Base-by-base conservation (phyloP, 2,329 filamentous ascomycete species). In the Penicillium vulpinum region DNA sequence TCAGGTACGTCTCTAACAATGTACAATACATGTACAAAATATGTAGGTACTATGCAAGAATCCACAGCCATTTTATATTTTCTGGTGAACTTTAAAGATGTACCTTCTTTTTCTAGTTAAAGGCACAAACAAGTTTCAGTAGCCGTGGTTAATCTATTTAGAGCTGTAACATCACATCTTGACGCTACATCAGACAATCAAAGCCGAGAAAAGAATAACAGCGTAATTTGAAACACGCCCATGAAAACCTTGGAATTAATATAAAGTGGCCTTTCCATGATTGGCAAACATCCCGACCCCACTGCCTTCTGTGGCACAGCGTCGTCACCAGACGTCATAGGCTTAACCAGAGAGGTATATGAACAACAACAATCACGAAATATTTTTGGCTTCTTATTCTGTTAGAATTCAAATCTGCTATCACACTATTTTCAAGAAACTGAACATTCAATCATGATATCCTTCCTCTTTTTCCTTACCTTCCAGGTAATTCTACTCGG, bases 261-360 rank as follows among this genome's bases (percentile, higher is more conserved):
- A 38, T 51, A 21, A 28, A 44, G n/a, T n/a, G 31, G 8, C 10
- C 22, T 24, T 28, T 26, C 3, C 15, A 10, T 54, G 43, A 54
- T 54, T 48, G 33, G 51, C 33, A 47, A 46, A 24, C 10, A n/a
- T 15, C 15, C 38, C n/a, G 28, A 33, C 45, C 15, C 46, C 52
- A 49, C 52, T 35, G 31, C 15, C 13, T 18, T 11, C 15, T 39
- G 46, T 55, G 40, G 40, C 47, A 52, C 56, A 11, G 35, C 48
- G 56, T 51, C 62, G 49, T 65, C 63, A 65, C 64, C 36, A 46
- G 40, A 66, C 63, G 63, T 66, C 63, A 66, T 65, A 57, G 60
- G 55, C 58, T 31, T 33, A 7, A 8, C n/a, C 24, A 31, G n/a
- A 22, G 33, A 44, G 38, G 15, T 56, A 51, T 56, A 56, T 56